A percentile compares a stretch with the other conserved stretches of the same genome.
phyloP scores from a whole-genome alignment of 805 yeast genomes.

The Ogataea wickerhamii region DNA sequence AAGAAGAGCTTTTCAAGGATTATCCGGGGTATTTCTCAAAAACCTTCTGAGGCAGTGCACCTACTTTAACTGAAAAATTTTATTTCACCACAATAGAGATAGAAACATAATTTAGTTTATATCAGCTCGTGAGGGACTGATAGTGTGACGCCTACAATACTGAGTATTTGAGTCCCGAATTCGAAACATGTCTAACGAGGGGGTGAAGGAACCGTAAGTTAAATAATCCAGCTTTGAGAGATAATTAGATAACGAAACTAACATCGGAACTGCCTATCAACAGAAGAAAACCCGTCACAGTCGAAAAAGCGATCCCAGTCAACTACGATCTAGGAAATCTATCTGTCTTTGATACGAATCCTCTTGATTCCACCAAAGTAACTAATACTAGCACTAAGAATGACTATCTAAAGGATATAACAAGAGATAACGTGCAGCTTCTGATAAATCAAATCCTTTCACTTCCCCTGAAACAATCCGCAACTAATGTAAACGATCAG shows the following conservation, averaged over 20 bases:
- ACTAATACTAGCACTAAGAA: constrained; percentile 56
- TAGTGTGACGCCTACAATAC: no score
- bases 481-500: constrained; percentile 50
- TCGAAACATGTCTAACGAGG: no score
- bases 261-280: no score
- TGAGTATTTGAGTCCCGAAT: no score
- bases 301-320: constrained; percentile 88
- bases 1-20: constrained; percentile 5
- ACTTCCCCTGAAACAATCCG: constrained; percentile 83
- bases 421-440: constrained; percentile 92
- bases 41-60: no score
- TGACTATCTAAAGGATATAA: constrained; percentile 54
- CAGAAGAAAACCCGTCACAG: constrained; percentile 77
- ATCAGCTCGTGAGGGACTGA: no score
- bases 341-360: constrained; percentile 86
- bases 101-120: no score
- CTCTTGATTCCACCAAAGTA: constrained; percentile 62
- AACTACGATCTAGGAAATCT: constrained; percentile 86
- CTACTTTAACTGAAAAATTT: no score
- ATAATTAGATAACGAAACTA: no score
- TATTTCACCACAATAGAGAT: no score
- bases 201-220: no score
- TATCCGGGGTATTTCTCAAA: constrained; percentile 6
- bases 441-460: constrained; percentile 87
- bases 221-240: no score